Evolutionary conservation across 2,329 filamentous ascomycete genomes (phyloP).

Genomic region (Acephala macrosclerotiorum): DNA sequence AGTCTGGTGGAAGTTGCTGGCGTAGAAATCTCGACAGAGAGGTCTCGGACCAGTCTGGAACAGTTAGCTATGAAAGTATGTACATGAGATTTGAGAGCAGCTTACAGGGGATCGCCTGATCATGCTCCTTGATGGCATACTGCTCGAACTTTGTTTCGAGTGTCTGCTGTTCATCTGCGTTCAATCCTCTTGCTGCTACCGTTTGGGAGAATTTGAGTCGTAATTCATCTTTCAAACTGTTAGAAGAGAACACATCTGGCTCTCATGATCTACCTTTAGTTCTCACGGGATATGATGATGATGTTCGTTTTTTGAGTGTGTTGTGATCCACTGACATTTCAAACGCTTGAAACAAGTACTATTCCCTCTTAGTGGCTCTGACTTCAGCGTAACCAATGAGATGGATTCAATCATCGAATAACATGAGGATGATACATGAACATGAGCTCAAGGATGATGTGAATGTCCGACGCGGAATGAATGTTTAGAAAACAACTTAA

Average conservation of each 20-base stretch:
- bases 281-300: not conserved
- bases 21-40: conserved; percentile 1
- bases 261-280: conserved; percentile 1
- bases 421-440: not conserved
- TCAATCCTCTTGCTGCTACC: not conserved
- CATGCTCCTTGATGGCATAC: not conserved
- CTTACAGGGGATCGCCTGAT: not conserved
- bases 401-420: not conserved
- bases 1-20: not conserved
- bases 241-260: conserved; percentile 3
- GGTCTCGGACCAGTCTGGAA: not conserved
- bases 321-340: conserved; percentile 7
- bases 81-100: not conserved
- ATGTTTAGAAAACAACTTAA: not conserved
- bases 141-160: not conserved
- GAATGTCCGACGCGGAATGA: not conserved
- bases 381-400: not conserved
- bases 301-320: not conserved
- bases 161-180: not conserved
- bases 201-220: conserved; percentile 3
- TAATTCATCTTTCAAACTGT: conserved; percentile 9
- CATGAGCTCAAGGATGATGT: not conserved
- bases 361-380: not conserved
- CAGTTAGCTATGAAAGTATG: not conserved
- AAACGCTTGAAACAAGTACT: not conserved